Conservation (phyloP, 169 alveolate genomes). For the Ichthyophthirius multifiliis region DNA sequence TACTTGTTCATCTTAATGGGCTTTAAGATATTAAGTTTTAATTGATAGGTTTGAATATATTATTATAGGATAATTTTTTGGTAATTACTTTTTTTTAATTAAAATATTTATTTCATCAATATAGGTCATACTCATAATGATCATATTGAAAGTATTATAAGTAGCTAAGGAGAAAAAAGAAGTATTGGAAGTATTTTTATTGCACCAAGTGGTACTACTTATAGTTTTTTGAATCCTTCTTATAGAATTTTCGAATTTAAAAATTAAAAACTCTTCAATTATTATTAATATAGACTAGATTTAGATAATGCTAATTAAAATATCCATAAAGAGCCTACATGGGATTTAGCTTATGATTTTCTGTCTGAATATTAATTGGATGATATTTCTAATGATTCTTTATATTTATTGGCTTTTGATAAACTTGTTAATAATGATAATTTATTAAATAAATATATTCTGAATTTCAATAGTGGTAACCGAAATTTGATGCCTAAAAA, state of each 20-base stretch:
- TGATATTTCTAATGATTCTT: background rate
- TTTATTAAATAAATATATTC: constrained; percentile 12
- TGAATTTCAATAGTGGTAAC: constrained; percentile 19
- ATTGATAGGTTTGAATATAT: constrained; percentile 38
- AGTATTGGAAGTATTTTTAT: constrained; percentile 16
- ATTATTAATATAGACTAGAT: constrained; percentile 29
- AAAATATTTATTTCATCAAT: background rate
- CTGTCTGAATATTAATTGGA: constrained; percentile 12
- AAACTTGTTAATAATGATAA: constrained; percentile 12
- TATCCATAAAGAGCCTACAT: background rate
- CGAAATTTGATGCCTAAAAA: background rate
- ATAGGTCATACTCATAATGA: constrained; percentile 33
- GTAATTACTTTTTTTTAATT: background rate
- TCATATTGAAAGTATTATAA: constrained; percentile 21
- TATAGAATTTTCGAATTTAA: constrained; percentile 25
- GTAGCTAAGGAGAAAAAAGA: constrained; percentile 30
- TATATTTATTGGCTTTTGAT: constrained; percentile 1
- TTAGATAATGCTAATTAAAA: constrained; percentile 17
- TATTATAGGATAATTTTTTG: constrained; percentile 15
- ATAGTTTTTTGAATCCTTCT: constrained; percentile 24
- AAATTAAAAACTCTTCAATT: constrained; percentile 15
- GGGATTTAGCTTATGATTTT: constrained; percentile 29
- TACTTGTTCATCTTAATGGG: constrained; percentile 30
- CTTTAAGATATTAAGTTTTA: constrained; percentile 18
- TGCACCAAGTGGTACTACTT: constrained; percentile 39